Base-by-base conservation (phyloP, 192 early-diverging fungal genomes). In the Gryganskiella cystojenkinii region DNA sequence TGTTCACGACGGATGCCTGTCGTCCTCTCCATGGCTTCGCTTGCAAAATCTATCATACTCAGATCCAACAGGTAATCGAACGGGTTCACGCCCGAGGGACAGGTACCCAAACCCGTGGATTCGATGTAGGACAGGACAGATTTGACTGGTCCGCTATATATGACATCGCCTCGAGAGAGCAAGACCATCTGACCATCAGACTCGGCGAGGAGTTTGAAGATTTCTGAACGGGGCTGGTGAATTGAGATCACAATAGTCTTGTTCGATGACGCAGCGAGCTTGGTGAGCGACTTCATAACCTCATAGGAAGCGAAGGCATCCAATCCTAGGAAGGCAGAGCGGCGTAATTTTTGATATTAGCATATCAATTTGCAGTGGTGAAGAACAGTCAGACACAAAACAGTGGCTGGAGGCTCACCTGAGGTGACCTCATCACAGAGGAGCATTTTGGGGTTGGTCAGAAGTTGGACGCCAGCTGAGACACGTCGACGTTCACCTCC, bases 191-290 rank as follows among this genome's bases (percentile, higher is more conserved):
- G 74, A 20, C 74, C 74, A 22, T 78, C 74, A 0, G 74, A 68
- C 13, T 78, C 74, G 24, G 74, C 46, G 62, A 97, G 92, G 40
- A 92, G 79, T 20, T 83, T 82, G 81, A 91, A 96, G 49, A 95
- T 87, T 56, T 93, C 89, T 5, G 91, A 92, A 44, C 88, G 86
- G 22, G 96, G 96, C 79, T 97, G 95, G 71, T 98, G 96, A 64
- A 98, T 94, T 8, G 92, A 94, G 79, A 94, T 91, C 22, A 98
- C 81, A 10, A 95, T 87, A 8, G 82, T 93, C 82, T 79, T 89
- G 83, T 78, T 65, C 2, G 74, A 64, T 15, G 74, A 69, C 40
- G 53, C 56, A 34, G 74, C 74, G 14, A 78, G 56, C 17, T 78
- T 78, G 1, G 74, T 69, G 22, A 78, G 66, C 1, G 74, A 69